Evolutionary conservation across 2,329 filamentous ascomycete genomes (phyloP).

Genomic region (Aureobasidium sp.): DNA sequence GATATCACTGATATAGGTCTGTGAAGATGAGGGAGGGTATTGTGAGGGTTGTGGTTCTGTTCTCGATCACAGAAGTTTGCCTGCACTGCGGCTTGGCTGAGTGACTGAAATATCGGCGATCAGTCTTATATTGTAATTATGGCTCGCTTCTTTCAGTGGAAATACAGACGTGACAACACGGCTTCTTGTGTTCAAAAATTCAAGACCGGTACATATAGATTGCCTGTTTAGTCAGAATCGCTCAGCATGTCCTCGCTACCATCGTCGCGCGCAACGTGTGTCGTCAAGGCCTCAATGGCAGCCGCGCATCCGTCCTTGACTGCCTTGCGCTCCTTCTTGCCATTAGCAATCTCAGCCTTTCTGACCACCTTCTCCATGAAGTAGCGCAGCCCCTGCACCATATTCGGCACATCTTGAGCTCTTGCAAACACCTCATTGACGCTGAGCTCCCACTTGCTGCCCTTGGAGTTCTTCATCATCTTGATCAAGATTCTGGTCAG

Average conservation of each 20-base stretch:
- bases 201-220: too few species aligned
- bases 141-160: too few species aligned
- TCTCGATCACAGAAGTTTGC: too few species aligned
- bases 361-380: conserved; percentile 70
- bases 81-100: too few species aligned
- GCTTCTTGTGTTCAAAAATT: too few species aligned
- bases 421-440: conserved; percentile 62
- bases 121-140: too few species aligned
- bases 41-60: too few species aligned
- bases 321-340: conserved; percentile 45
- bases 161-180: too few species aligned
- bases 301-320: conserved; percentile 39
- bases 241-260: conserved; percentile 13
- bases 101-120: too few species aligned
- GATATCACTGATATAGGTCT: too few species aligned
- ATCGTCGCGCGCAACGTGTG: conserved; percentile 10
- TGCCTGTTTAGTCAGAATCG: conserved; percentile 1
- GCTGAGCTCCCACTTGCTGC: conserved; percentile 46
- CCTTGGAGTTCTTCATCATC: conserved; percentile 36
- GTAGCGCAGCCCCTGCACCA: conserved; percentile 69
- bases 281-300: conserved; percentile 22
- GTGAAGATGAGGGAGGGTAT: too few species aligned
- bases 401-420: conserved; percentile 56
- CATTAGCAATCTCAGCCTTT: conserved; percentile 51
- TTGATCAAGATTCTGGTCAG: conserved; percentile 65